These are phyloP conservation scores for Metschnikowia continentalis DNA, from an alignment of 805 yeast species.

Conservation along the genomic window DNA sequence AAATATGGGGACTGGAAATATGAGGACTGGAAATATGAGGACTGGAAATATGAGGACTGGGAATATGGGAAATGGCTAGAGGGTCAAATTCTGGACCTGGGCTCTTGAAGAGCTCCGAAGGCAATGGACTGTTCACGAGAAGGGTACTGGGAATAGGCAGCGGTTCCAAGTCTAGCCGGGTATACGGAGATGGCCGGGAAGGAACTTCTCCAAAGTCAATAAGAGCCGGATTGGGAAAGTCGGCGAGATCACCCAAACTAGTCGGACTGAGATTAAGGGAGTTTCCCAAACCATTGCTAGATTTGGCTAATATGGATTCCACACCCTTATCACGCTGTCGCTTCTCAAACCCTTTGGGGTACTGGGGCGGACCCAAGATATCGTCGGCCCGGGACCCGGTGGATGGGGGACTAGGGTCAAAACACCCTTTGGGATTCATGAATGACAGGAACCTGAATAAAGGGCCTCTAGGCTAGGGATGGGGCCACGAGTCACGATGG, in stretches of 20 bases:
- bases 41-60: too few species aligned
- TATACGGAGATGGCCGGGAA: neutral
- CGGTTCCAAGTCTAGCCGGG: neutral
- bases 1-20: neutral
- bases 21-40: too few species aligned
- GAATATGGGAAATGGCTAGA: neutral
- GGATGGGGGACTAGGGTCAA: neutral
- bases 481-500: neutral
- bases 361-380: slow-evolving; percentile 4
- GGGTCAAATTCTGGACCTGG: neutral
- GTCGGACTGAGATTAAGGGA: too few species aligned
- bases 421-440: neutral
- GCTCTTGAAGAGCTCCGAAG: neutral
- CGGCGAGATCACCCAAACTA: too few species aligned
- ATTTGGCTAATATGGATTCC: too few species aligned
- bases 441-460: neutral
- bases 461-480: neutral
- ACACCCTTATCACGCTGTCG: neutral
- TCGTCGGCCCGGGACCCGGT: neutral
- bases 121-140: neutral
- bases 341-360: slow-evolving; percentile 2
- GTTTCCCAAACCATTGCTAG: too few species aligned
- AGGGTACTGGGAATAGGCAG: neutral
- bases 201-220: neutral
- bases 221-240: neutral